A percentile compares a stretch with the other conserved stretches of the same genome.
phyloP scores from a whole-genome alignment of 805 yeast genomes.

The Cyberlindnera bimundalis region DNA sequence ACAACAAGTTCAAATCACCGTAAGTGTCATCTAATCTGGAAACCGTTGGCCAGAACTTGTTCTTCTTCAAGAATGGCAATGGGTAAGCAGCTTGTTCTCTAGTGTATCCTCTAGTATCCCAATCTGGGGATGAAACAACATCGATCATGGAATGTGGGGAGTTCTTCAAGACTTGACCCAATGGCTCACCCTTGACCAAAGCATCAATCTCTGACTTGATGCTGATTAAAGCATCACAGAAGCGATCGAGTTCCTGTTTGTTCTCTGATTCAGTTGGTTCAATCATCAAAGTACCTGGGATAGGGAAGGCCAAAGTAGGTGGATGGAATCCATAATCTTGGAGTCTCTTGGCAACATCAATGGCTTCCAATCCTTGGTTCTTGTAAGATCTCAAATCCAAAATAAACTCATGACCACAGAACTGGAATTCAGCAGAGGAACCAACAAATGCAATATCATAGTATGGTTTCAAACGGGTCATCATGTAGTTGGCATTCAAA shows the following conservation, averaged over 20 bases:
- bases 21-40: constrained; percentile 90
- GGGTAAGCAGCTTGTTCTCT: constrained; percentile 95
- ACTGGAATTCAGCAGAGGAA: constrained; percentile 49
- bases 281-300: constrained; percentile 94
- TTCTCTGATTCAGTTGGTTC: constrained; percentile 98
- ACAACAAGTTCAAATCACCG: constrained; percentile 88
- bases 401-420: constrained; percentile 96
- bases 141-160: constrained; percentile 92
- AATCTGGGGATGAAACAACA: constrained; percentile 60
- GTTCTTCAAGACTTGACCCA: constrained; percentile 72
- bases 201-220: constrained; percentile 81
- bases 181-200: constrained; percentile 59
- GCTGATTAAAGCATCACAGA: constrained; percentile 79
- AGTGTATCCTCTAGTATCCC: constrained; percentile 85
- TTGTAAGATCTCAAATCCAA: constrained; percentile 86
- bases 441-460: constrained; percentile 77
- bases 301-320: constrained; percentile 98
- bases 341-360: constrained; percentile 93
- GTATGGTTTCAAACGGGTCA: constrained; percentile 64
- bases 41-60: constrained; percentile 95
- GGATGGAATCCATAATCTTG: constrained; percentile 99
- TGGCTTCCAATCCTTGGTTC: constrained; percentile 79
- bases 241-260: constrained; percentile 82
- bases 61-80: constrained; percentile 60
- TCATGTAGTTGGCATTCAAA: constrained; percentile 95